Evolutionary conservation across 371 early-diverging fungal species (phyloP).

Genomic region (Parasitella parasitica): DNA sequence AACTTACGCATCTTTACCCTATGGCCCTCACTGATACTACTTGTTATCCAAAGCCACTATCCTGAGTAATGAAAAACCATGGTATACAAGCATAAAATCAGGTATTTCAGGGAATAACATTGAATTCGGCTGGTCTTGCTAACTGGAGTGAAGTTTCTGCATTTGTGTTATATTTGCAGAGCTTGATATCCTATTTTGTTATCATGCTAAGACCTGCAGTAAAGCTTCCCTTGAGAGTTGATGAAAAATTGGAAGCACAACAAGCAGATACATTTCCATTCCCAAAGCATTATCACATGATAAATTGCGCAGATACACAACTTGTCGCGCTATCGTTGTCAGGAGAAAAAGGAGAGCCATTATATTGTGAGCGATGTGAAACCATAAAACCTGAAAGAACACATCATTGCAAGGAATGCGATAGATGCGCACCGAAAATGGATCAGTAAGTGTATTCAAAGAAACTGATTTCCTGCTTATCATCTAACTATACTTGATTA

Average conservation of each 20-base stretch:
- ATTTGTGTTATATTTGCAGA: background rate
- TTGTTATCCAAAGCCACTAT: background rate
- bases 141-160: background rate
- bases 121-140: background rate
- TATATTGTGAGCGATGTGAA: slow-evolving; percentile 14
- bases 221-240: background rate
- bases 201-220: slow-evolving; percentile 5
- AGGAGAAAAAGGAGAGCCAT: slow-evolving; percentile 5
- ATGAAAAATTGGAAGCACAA: background rate
- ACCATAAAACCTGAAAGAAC: slow-evolving; percentile 20
- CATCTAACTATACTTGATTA: background rate
- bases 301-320: background rate
- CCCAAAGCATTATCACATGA: background rate
- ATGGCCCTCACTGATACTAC: no score
- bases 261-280: background rate
- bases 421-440: slow-evolving; percentile 25
- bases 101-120: background rate
- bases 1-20: background rate
- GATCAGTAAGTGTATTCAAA: slow-evolving; percentile 33
- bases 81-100: background rate
- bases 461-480: no score
- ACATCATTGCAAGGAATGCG: slow-evolving; percentile 27
- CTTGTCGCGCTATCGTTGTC: background rate
- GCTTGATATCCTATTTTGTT: slow-evolving; percentile 8
- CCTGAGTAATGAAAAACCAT: background rate